Conservation (phyloP, 352 stramenopile species). For the Pythium pyrilobum region DNA sequence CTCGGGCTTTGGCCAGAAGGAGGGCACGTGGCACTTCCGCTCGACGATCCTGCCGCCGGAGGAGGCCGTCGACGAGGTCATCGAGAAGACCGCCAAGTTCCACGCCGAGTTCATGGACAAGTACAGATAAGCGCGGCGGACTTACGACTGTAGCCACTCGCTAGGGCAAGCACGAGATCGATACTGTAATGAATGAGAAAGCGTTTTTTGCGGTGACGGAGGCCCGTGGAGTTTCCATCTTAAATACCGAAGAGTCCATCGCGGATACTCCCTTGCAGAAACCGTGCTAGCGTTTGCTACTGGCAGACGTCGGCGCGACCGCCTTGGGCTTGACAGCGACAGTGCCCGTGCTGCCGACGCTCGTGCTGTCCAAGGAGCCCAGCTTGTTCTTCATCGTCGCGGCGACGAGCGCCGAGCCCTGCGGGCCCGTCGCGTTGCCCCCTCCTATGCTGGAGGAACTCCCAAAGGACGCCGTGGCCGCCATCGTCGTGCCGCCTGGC, state of each 20-base stretch:
- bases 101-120: conserved; percentile 95
- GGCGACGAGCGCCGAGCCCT: conserved; percentile 20
- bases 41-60: conserved; percentile 98
- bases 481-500: conserved; percentile 16
- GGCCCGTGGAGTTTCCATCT: too few species aligned
- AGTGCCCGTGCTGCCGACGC: not conserved
- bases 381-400: conserved; percentile 33
- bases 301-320: conserved; percentile 22
- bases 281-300: conserved; percentile 19
- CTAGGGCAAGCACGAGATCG: too few species aligned
- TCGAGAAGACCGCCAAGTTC: conserved; percentile 93
- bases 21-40: conserved; percentile 97
- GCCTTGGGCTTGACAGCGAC: conserved; percentile 28
- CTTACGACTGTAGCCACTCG: too few species aligned
- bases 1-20: conserved; percentile 96
- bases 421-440: conserved; percentile 2
- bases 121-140: conserved; percentile 83
- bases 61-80: conserved; percentile 93
- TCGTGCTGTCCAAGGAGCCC: conserved; percentile 29
- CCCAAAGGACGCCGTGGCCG: not conserved
- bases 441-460: conserved; percentile 5
- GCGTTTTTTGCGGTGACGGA: too few species aligned
- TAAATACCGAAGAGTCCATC: conserved; percentile 7
- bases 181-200: too few species aligned
- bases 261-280: not conserved